These are phyloP conservation scores for Penicillium expansum DNA, from an alignment of 2,329 filamentous ascomycete species.

Conservation along the genomic window DNA sequence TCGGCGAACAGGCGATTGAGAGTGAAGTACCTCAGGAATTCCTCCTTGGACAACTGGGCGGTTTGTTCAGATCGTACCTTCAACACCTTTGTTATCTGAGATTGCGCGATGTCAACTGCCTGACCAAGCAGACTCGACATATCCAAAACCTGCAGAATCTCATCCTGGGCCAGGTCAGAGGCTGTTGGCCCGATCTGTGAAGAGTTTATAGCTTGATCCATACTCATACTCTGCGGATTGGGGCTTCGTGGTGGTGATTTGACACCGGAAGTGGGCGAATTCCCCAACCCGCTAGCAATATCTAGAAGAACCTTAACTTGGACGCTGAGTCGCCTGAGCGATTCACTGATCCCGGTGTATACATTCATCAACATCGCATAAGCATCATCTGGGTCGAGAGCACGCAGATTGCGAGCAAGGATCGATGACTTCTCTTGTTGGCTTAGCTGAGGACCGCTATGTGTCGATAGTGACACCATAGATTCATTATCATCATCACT, in stretches of 20 bases:
- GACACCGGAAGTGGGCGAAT: conserved; percentile 39
- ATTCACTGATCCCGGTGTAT: conserved; percentile 85
- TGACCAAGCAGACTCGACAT: conserved; percentile 65
- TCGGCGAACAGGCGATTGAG: conserved; percentile 64
- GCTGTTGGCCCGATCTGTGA: conserved; percentile 25
- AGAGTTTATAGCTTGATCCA: conserved; percentile 42
- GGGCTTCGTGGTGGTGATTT: conserved; percentile 52
- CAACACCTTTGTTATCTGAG: conserved; percentile 62
- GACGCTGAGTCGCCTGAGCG: conserved; percentile 76
- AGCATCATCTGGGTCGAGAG: conserved; percentile 77
- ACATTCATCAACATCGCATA: conserved; percentile 78
- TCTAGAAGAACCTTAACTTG: conserved; percentile 95
- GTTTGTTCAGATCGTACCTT: conserved; percentile 63
- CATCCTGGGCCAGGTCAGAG: conserved; percentile 50
- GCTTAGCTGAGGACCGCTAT: conserved; percentile 64
- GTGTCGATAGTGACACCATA: conserved; percentile 79
- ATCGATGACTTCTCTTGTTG: conserved; percentile 89
- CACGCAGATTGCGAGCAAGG: conserved; percentile 80
- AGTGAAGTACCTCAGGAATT: conserved; percentile 62
- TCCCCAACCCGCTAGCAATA: conserved; percentile 66
- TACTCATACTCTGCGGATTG: conserved; percentile 41
- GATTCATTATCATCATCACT: conserved; percentile 92
- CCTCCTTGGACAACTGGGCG: conserved; percentile 52
- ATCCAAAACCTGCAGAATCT: conserved; percentile 62
- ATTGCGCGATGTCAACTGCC: conserved; percentile 65